Conservation (phyloP, 768 basidiomycete genomes). For the Fistulinella prunicolor region DNA sequence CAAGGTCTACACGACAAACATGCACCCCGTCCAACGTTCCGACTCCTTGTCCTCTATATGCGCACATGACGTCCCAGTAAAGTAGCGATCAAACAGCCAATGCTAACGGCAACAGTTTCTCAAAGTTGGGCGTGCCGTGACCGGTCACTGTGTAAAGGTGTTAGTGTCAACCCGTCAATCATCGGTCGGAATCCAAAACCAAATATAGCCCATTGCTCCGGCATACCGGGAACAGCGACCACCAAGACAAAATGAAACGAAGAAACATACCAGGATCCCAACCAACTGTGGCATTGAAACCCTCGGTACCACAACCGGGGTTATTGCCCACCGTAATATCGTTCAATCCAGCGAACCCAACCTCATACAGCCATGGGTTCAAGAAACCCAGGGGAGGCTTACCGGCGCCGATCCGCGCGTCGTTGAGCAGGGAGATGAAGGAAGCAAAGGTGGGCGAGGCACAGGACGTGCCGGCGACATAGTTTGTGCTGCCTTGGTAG, state of each 20-base stretch:
- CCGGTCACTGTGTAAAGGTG: not conserved
- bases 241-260: not conserved
- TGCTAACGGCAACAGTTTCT: not conserved
- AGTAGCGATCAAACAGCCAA: not conserved
- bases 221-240: too few species aligned
- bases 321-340: not conserved
- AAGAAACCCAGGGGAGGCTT: not conserved
- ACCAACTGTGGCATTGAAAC: too few species aligned
- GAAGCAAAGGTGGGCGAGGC: not conserved
- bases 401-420: not conserved
- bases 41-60: too few species aligned
- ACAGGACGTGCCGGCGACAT: not conserved
- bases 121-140: not conserved
- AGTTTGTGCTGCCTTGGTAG: not conserved
- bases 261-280: not conserved
- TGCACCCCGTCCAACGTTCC: too few species aligned
- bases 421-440: not conserved
- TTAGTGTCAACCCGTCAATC: not conserved
- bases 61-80: too few species aligned
- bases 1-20: too few species aligned
- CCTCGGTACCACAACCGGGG: not conserved
- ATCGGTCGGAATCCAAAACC: not conserved
- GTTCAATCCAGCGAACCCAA: not conserved
- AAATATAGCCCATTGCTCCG: too few species aligned
- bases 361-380: not conserved